Percentiles rank a stretch among this genome's conserved stretches.
Conservation (phyloP, 2,329 filamentous ascomycete species). For the Truncatella angustata region DNA sequence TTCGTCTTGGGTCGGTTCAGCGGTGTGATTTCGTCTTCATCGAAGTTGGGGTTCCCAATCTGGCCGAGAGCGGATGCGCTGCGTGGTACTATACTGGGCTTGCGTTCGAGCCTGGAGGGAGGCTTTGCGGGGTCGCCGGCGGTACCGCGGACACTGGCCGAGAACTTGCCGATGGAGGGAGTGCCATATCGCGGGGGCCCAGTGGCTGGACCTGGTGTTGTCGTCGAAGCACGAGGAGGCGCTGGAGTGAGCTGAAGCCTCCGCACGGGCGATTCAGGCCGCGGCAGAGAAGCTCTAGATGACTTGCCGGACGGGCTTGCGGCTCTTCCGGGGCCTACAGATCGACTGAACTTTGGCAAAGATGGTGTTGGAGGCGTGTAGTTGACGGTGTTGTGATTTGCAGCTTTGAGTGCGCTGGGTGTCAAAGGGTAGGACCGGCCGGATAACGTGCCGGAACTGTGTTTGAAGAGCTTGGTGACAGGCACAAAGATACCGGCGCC, state of each 20-base stretch:
- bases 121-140: constrained; percentile 62
- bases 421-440: constrained; percentile 60
- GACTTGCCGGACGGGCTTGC: constrained; percentile 71
- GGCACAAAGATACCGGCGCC: constrained; percentile 94
- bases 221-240: constrained; percentile 55
- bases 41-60: constrained; percentile 33
- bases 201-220: constrained; percentile 47
- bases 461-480: constrained; percentile 73
- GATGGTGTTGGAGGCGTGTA: constrained; percentile 64
- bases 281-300: constrained; percentile 73
- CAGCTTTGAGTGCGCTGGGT: constrained; percentile 58
- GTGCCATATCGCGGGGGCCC: constrained; percentile 59
- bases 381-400: constrained; percentile 57
- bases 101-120: constrained; percentile 43
- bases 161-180: constrained; percentile 61
- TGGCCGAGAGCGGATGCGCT: constrained; percentile 60
- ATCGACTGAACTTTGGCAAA: constrained; percentile 82
- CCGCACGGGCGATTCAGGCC: constrained; percentile 82
- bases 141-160: constrained; percentile 61
- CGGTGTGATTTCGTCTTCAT: constrained; percentile 59
- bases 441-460: constrained; percentile 51
- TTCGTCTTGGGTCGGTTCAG: constrained; percentile 52
- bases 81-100: constrained; percentile 52
- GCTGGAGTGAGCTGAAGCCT: constrained; percentile 63
- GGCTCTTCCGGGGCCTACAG: constrained; percentile 72